These are phyloP conservation scores for Populus alba DNA, from an alignment of 345 rosid species.

Conservation along the genomic window DNA sequence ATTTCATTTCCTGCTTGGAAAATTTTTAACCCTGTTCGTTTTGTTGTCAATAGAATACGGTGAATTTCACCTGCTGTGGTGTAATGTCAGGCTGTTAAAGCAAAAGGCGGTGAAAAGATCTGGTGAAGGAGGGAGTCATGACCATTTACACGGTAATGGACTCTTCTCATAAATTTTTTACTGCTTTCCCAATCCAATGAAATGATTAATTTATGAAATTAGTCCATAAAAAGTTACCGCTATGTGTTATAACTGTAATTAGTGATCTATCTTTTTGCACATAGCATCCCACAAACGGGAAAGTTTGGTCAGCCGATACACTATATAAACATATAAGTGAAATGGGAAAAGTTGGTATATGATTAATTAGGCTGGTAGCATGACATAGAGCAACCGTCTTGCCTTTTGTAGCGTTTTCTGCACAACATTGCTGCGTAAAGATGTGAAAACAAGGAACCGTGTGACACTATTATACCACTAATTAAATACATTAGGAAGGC, in stretches of 20 bases:
- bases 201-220: not conserved
- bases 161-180: not conserved
- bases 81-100: constrained; percentile 57
- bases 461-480: not conserved
- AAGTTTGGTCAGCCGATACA: constrained; percentile 7
- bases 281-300: constrained; percentile 12
- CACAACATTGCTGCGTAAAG: not conserved
- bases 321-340: not conserved
- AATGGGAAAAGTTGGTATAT: not conserved
- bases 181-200: not conserved
- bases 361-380: not conserved
- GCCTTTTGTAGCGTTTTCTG: not conserved
- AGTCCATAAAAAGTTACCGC: not conserved
- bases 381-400: not conserved
- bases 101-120: constrained; percentile 64
- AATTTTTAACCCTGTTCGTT: not conserved
- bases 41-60: not conserved
- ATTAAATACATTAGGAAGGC: not conserved
- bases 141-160: constrained; percentile 71
- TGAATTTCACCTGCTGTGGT: too few relatives aligned
- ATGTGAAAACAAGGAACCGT: not conserved
- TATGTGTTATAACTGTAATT: not conserved
- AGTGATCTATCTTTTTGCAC: constrained; percentile 16
- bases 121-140: constrained; percentile 72
- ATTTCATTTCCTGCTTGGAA: not conserved